Evolutionary conservation across 345 rosid species (phyloP).

Genomic region (Luvunga scandens): DNA sequence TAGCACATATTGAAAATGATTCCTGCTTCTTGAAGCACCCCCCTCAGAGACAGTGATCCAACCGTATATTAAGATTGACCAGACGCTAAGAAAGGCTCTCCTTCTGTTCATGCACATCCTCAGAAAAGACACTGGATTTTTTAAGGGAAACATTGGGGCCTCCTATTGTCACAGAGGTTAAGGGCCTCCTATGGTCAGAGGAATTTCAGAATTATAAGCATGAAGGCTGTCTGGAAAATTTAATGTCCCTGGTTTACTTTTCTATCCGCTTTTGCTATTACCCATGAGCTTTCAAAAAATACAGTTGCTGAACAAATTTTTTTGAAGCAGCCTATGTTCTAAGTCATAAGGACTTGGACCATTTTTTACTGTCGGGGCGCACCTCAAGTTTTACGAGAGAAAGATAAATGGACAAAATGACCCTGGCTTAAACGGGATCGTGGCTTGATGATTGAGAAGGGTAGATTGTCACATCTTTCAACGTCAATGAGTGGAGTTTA

Average conservation of each 20-base stretch:
- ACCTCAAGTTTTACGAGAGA: not conserved
- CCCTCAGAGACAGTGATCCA: not conserved
- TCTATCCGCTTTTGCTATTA: not conserved
- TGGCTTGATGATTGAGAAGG: not conserved
- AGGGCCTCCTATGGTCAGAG: not conserved
- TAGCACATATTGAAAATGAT: not conserved
- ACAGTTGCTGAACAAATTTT: not conserved
- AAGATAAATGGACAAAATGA: not conserved
- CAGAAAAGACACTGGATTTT: not conserved
- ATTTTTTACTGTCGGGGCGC: not conserved
- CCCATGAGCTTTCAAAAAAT: not conserved
- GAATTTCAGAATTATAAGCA: not conserved
- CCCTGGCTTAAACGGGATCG: not conserved
- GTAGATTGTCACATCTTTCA: not conserved
- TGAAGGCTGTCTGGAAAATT: conserved; percentile 7
- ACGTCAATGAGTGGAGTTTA: not conserved
- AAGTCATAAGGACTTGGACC: not conserved
- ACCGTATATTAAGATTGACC: too few species aligned
- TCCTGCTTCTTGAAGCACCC: not conserved
- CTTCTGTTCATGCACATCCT: not conserved
- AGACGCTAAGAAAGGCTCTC: not conserved
- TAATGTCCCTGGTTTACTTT: not conserved
- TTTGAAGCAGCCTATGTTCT: not conserved
- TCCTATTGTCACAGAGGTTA: too few species aligned
- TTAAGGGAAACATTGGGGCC: not conserved